Conservation (phyloP, 2,329 filamentous ascomycete genomes). For the Calonectria pseudoturangicola region DNA sequence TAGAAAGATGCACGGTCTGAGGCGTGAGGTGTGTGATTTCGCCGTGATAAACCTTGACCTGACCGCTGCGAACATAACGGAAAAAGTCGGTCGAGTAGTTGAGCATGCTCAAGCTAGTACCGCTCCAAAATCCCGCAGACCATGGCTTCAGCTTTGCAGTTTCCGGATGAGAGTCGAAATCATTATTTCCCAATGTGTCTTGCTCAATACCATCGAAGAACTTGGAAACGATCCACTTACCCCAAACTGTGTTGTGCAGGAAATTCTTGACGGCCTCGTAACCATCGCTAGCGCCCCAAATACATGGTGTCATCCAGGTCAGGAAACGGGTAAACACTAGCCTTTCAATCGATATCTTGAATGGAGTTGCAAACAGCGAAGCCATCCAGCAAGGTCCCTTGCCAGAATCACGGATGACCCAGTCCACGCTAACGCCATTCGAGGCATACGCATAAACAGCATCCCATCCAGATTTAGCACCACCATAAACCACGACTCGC, state of each 20-base stretch:
- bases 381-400: conserved; percentile 10
- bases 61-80: background rate
- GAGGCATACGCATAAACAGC: background rate
- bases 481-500: background rate
- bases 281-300: conserved; percentile 2
- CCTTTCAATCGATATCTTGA: background rate
- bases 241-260: background rate
- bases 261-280: background rate
- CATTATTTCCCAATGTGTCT: background rate
- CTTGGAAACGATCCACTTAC: background rate
- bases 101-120: background rate
- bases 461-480: conserved; percentile 9
- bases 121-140: background rate
- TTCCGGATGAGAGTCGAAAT: background rate
- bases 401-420: conserved; percentile 7
- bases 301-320: background rate
- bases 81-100: conserved; percentile 2
- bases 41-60: background rate
- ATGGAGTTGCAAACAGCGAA: background rate
- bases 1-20: background rate
- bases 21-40: background rate
- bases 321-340: background rate
- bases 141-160: background rate
- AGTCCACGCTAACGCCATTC: background rate
- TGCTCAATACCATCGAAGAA: background rate